Evolutionary conservation across 768 basidiomycete genomes (phyloP).

Genomic region (Lactarius psammicola): DNA sequence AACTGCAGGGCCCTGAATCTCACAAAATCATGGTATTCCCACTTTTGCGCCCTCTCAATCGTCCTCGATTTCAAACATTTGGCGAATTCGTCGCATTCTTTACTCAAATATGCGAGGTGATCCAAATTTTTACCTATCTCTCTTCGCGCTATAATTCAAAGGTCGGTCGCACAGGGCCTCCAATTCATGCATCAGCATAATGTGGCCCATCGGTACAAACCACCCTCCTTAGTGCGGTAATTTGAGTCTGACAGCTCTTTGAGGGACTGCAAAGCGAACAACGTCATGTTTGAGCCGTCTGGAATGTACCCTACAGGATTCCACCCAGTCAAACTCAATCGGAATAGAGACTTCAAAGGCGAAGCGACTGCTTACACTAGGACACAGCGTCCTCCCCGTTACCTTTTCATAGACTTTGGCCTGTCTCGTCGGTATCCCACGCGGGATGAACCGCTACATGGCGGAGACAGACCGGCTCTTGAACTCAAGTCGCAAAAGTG

Average conservation of each 20-base stretch:
- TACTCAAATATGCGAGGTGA: conserved; percentile 39
- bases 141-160: background rate
- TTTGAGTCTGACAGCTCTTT: background rate
- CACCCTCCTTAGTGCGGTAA: background rate
- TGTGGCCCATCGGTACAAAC: conserved; percentile 35
- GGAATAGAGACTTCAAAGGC: conserved; percentile 31
- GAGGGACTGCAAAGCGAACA: conserved; percentile 24
- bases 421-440: conserved; percentile 32
- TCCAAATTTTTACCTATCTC: background rate
- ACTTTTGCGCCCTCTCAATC: no score
- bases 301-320: conserved; percentile 33
- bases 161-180: conserved; percentile 26
- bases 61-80: no score
- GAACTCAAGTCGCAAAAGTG: conserved; percentile 31
- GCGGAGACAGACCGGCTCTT: conserved; percentile 44
- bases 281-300: conserved; percentile 35
- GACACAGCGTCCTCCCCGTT: conserved; percentile 33
- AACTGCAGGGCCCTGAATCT: conserved; percentile 23
- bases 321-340: conserved; percentile 30
- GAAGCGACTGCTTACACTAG: conserved; percentile 29
- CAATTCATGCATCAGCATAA: conserved; percentile 30
- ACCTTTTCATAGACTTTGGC: conserved; percentile 35
- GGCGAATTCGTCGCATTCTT: no score
- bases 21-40: conserved; percentile 37
- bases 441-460: conserved; percentile 35